Conservation (phyloP, 1,284 basidiomycete species). For the Megacollybia platyphylla region DNA sequence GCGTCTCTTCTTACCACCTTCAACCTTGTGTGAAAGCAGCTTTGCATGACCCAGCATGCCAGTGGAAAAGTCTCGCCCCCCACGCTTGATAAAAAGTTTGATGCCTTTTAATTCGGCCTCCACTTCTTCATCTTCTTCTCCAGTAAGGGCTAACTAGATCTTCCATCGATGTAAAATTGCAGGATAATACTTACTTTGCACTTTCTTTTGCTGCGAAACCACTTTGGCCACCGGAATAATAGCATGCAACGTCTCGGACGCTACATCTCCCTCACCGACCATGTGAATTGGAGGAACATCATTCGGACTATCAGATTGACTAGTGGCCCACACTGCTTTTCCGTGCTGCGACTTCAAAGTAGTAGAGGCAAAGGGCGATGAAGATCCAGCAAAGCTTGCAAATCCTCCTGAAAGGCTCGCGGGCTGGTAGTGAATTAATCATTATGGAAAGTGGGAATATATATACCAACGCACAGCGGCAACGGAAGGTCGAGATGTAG, state of each 20-base stretch:
- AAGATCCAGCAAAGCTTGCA: constrained; percentile 1
- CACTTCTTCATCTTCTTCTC: constrained; percentile 50
- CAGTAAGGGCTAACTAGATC: constrained; percentile 23
- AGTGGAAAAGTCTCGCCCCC: constrained; percentile 40
- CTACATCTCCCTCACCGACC: not conserved
- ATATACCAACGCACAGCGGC: no score
- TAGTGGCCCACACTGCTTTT: not conserved
- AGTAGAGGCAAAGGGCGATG: not conserved
- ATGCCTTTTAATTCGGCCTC: constrained; percentile 42
- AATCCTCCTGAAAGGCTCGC: constrained; percentile 1
- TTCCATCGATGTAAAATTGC: not conserved
- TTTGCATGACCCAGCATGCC: constrained; percentile 52
- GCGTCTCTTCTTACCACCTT: constrained; percentile 20
- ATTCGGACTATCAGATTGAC: no score
- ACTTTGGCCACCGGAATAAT: not conserved
- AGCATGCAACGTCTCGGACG: not conserved
- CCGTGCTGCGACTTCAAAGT: not conserved
- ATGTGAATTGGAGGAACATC: not conserved
- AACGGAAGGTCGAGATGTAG: no score
- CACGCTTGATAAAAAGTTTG: constrained; percentile 50
- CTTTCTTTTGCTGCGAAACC: not conserved
- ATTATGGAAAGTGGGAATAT: not conserved
- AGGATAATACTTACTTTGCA: no score
- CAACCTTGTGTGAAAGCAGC: constrained; percentile 30
- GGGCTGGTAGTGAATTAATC: not conserved